phyloP scores from a whole-genome alignment of 1,139 yeast species.

The Candida frijolesensis region DNA sequence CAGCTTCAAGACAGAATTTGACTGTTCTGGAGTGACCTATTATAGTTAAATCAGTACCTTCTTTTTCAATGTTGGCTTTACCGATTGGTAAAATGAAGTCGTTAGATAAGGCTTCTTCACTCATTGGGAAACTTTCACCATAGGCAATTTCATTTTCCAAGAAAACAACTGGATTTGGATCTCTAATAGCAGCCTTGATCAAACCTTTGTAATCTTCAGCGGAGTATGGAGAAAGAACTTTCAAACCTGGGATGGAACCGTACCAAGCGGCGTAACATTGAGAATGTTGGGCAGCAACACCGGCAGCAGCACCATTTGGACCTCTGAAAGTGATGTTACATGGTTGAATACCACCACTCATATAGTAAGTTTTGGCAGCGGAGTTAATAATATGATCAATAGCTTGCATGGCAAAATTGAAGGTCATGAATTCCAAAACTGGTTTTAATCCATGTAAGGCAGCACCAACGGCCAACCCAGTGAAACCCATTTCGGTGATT shows the following conservation, averaged over 20 bases:
- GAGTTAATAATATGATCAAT: constrained; percentile 98
- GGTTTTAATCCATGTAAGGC: constrained; percentile 97
- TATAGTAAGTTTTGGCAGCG: constrained; percentile 97
- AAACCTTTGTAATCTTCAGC: constrained; percentile 97
- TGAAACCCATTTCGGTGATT: constrained; percentile 98
- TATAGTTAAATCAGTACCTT: constrained; percentile 87
- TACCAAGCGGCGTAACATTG: constrained; percentile 98
- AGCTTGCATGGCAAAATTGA: constrained; percentile 99
- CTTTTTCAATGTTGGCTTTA: constrained; percentile 91
- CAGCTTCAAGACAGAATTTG: constrained; percentile 83
- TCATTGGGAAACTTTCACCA: constrained; percentile 87
- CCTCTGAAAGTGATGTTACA: constrained; percentile 98
- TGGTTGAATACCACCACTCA: constrained; percentile 99
- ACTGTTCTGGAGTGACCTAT: constrained; percentile 94
- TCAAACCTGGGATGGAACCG: constrained; percentile 96
- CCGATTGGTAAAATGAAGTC: constrained; percentile 94
- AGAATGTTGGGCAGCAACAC: constrained; percentile 99
- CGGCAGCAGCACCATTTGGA: constrained; percentile 99
- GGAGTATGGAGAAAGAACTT: constrained; percentile 93
- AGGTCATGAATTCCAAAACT: constrained; percentile 97
- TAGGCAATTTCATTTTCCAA: constrained; percentile 94
- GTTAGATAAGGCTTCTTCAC: constrained; percentile 85
- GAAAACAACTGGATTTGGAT: constrained; percentile 96
- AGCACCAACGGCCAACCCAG: constrained; percentile 97
- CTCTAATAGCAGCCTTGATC: constrained; percentile 94